Conservation (phyloP, 2,329 filamentous ascomycete genomes). For the Sclerotinia trifoliorum region DNA sequence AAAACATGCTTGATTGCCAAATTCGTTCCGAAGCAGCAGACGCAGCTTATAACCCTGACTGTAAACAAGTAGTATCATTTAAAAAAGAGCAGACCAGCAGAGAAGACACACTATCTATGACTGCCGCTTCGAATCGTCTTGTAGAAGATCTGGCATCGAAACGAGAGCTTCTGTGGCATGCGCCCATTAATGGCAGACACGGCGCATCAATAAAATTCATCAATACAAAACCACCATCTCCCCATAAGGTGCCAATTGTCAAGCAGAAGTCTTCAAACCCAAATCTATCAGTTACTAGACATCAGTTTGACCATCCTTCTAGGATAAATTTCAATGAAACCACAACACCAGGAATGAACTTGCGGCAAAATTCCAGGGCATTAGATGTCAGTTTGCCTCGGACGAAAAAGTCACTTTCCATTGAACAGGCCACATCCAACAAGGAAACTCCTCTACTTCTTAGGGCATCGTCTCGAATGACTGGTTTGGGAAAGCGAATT, state of each 20-base stretch:
- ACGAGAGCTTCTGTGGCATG: slow-evolving; percentile 15
- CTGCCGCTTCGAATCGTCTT: neutral
- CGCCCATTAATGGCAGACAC: neutral
- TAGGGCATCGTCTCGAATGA: neutral
- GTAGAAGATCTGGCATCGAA: neutral
- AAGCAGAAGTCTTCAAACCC: neutral
- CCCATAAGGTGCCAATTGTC: neutral
- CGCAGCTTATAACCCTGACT: neutral
- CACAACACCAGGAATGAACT: neutral
- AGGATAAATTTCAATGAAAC: no score
- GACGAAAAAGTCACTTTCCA: neutral
- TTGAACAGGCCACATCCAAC: neutral
- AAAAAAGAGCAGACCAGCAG: neutral
- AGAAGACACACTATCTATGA: neutral
- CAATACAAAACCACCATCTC: neutral
- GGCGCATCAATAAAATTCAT: neutral
- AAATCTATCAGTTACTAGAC: neutral
- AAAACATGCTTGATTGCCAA: slow-evolving; percentile 16
- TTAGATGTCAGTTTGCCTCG: no score
- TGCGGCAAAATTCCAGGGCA: neutral
- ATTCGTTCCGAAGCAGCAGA: slow-evolving; percentile 14
- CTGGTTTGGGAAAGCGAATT: neutral
- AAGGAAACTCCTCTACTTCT: neutral
- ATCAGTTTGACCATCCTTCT: neutral
- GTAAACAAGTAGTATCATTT: neutral